Conservation (phyloP, 2,329 filamentous ascomycete species). For the Ophiostoma sp. region DNA sequence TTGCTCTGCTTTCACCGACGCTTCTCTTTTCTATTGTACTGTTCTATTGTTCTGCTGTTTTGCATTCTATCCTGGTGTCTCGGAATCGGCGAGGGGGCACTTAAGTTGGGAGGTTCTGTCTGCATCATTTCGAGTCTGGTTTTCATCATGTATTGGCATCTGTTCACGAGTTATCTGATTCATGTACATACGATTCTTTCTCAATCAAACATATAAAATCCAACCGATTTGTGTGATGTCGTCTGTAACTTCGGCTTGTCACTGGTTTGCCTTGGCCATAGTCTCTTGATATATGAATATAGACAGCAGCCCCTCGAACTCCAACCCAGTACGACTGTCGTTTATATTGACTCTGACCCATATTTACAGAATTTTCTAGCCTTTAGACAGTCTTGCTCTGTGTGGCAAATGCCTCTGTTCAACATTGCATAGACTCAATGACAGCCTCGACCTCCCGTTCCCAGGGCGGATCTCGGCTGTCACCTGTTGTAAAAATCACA, state of each 20-base stretch:
- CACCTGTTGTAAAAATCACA: not conserved
- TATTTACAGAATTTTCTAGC: not conserved
- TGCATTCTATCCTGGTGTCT: slow-evolving; percentile 12
- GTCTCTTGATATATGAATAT: not conserved
- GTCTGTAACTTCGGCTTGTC: too few relatives aligned
- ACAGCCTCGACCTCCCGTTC: not conserved
- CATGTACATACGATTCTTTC: slow-evolving; percentile 18
- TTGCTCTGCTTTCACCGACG: not conserved
- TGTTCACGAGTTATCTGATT: slow-evolving; percentile 17
- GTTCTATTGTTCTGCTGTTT: too few relatives aligned
- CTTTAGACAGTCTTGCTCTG: not conserved
- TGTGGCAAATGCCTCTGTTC: not conserved
- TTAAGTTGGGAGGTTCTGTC: slow-evolving; percentile 15
- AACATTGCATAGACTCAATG: not conserved
- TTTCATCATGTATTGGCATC: not conserved
- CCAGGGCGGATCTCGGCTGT: not conserved
- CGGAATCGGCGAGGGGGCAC: slow-evolving; percentile 12
- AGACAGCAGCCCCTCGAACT: not conserved
- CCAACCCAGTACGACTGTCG: not conserved
- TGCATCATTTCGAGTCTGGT: slow-evolving; percentile 16
- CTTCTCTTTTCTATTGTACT: not conserved
- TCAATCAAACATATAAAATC: not conserved
- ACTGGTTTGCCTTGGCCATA: too few relatives aligned
- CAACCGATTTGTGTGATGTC: not conserved
- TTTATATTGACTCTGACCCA: not conserved